Evolutionary conservation across 2,329 filamentous ascomycete genomes (phyloP).

Genomic region (Ilyonectria sp.): DNA sequence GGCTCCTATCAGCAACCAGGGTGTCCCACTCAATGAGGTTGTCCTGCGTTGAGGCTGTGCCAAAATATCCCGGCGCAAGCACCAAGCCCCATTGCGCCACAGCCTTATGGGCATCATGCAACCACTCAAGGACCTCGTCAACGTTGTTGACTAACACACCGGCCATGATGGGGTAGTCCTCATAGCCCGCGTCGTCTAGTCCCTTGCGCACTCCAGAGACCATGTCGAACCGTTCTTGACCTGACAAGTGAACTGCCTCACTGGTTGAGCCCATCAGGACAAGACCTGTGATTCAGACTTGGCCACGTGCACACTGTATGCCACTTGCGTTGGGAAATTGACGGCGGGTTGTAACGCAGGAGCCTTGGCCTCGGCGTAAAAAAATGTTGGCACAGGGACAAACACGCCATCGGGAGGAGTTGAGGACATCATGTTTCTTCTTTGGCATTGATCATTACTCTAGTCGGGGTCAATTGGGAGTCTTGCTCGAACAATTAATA

Average conservation of each 20-base stretch:
- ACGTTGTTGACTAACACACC: constrained; percentile 74
- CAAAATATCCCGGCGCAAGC: constrained; percentile 72
- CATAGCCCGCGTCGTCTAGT: constrained; percentile 67
- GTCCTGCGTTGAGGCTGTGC: constrained; percentile 65
- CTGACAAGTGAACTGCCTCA: constrained; percentile 72
- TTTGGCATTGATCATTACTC: background rate
- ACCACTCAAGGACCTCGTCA: constrained; percentile 71
- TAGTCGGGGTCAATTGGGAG: background rate
- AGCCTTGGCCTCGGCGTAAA: constrained; percentile 57
- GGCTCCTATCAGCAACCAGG: constrained; percentile 69
- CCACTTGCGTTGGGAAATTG: constrained; percentile 69
- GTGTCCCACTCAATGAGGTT: constrained; percentile 71
- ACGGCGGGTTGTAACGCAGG: constrained; percentile 53
- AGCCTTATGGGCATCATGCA: constrained; percentile 67
- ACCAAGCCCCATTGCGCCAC: constrained; percentile 72
- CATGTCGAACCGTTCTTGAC: constrained; percentile 67
- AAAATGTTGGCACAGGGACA: constrained; percentile 75
- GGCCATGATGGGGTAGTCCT: constrained; percentile 71
- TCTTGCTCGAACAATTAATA: background rate
- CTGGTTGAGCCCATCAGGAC: constrained; percentile 75
- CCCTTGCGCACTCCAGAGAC: constrained; percentile 68
- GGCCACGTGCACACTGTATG: constrained; percentile 73
- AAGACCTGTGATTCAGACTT: constrained; percentile 70
- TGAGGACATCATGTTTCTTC: constrained; percentile 10
- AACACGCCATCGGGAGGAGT: constrained; percentile 68